These are phyloP conservation scores for Trichoderma afroharzianum DNA, from an alignment of 2,329 filamentous ascomycete genomes.

Conservation along the genomic window DNA sequence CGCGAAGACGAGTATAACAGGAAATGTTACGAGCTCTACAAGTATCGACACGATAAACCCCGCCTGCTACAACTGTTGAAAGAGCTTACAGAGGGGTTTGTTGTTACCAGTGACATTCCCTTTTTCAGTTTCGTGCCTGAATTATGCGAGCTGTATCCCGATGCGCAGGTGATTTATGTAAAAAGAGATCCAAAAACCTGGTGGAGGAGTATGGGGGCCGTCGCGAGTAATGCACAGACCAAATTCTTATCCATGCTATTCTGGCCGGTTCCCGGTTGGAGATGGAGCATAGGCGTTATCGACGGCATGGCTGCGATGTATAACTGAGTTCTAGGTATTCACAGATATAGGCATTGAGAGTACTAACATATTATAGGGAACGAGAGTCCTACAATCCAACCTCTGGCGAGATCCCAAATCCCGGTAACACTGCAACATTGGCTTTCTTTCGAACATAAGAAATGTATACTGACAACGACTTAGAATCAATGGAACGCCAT, in stretches of 20 bases:
- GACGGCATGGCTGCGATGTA: neutral
- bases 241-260: neutral
- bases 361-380: neutral
- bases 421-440: neutral
- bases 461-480: neutral
- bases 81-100: slow-evolving; percentile 40
- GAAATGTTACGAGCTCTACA: neutral
- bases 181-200: slow-evolving; percentile 35
- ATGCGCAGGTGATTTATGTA: slow-evolving; percentile 44
- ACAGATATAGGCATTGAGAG: neutral
- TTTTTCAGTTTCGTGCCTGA: slow-evolving; percentile 40
- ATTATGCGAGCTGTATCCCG: slow-evolving; percentile 44
- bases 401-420: neutral
- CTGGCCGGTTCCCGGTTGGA: neutral
- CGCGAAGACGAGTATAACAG: slow-evolving; percentile 32
- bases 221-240: neutral
- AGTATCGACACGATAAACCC: slow-evolving; percentile 9
- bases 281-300: neutral
- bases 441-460: neutral
- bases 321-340: neutral
- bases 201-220: slow-evolving; percentile 30
- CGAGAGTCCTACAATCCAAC: neutral
- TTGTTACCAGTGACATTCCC: slow-evolving; percentile 43
- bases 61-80: slow-evolving; percentile 30
- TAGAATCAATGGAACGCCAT: neutral